Percentiles rank a stretch among this genome's conserved stretches.
phyloP scores from a whole-genome alignment of 2,329 filamentous ascomycete species.

The Xylaria sp. region DNA sequence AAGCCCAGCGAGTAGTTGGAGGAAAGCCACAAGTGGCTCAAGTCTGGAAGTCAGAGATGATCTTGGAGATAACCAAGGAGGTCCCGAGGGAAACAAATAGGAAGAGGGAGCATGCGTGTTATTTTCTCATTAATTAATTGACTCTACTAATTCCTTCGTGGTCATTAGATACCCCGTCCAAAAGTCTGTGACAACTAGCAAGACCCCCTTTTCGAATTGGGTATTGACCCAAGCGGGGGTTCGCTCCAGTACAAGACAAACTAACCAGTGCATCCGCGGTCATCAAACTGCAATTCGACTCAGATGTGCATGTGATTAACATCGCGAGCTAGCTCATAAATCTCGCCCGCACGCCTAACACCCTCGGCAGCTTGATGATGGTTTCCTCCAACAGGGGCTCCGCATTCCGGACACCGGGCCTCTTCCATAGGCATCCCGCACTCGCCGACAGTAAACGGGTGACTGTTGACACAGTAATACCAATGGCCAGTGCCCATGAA shows the following conservation, averaged over 20 bases:
- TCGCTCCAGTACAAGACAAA: background rate
- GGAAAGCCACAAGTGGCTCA: too few relatives aligned
- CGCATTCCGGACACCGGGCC: conserved; percentile 72
- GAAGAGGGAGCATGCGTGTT: too few relatives aligned
- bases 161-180: too few relatives aligned
- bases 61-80: too few relatives aligned
- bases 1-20: too few relatives aligned
- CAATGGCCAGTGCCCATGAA: conserved; percentile 68
- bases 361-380: conserved; percentile 63
- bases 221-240: too few relatives aligned
- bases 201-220: too few relatives aligned
- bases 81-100: too few relatives aligned
- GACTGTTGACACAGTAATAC: conserved; percentile 68
- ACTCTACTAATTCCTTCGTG: too few relatives aligned
- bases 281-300: conserved; percentile 58
- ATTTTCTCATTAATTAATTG: too few relatives aligned
- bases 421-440: conserved; percentile 74
- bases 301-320: conserved; percentile 21
- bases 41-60: too few relatives aligned
- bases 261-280: background rate
- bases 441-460: conserved; percentile 73
- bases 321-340: conserved; percentile 53
- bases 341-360: conserved; percentile 60
- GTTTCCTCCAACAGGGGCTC: conserved; percentile 64
- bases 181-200: too few relatives aligned